Base-by-base conservation (phyloP, 257 asterid genomes). In the Ilex aquifolium region DNA sequence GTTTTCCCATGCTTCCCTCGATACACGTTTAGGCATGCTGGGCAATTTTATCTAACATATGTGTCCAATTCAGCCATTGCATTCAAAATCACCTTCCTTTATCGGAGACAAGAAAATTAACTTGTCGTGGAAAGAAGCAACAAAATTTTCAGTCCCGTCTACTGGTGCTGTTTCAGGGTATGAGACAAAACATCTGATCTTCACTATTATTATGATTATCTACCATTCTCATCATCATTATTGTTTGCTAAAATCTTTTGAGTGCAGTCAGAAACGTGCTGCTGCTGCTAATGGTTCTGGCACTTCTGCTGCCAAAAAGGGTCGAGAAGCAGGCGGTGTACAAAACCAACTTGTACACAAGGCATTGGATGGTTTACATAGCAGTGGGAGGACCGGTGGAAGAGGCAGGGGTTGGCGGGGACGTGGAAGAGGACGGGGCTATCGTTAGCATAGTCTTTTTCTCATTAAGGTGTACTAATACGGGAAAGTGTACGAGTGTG, bases 111-210 rank as follows among this genome's bases (percentile, higher is more conserved):
- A 82, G 79, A 91, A 83, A 76, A 75, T 85, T 13, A 85, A 63
- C 73, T 77, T 89, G 81, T 91, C 98, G n/a, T 91, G 97, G 98
- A 91, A 72, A 77, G 98, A 88, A 79, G 79, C 67, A 42, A 55
- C 78, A 31, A 91, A 84, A 69, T 66, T 82, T 65, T 74, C 83
- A 44, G 65, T 65, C 21, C 29, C 83, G 21, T 30, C 93, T 36
- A 60, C 65, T 68, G 70, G 82, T 49, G 62, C 81, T 75, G 69
- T 65, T 64, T 74, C 88, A 42, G 90, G 95, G 96, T 88, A 82
- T 59, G 80, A 57, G 36, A 9, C 6, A 17, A 2, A 7, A 46
- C 10, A 14, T 46, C 4, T 4, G 5, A 4, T 36, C 8, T 36
- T 36, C 42, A 36, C 1, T 36, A 36, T 36, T 4, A 36, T 36